Evolutionary conservation across 2,329 filamentous ascomycete genomes (phyloP).

Genomic region (Fusarium beomiforme): DNA sequence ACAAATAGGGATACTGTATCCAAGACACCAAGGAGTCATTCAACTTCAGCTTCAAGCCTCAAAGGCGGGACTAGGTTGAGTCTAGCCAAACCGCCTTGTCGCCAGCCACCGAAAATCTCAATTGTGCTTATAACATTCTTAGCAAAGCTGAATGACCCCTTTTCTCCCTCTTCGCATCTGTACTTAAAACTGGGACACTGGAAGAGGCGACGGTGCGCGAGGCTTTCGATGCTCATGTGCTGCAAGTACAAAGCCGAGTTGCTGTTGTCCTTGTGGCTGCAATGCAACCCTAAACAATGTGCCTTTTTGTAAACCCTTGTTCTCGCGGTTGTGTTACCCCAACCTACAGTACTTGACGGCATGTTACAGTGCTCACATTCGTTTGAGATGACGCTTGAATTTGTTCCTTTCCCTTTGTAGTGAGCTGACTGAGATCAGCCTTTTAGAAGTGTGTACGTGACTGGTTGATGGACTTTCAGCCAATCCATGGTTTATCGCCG

Average conservation of each 20-base stretch:
- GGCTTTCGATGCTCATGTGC: conserved; percentile 4
- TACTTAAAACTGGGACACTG: neutral
- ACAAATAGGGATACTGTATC: neutral
- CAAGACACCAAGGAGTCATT: neutral
- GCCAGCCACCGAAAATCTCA: conserved; percentile 14
- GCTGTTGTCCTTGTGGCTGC: conserved; percentile 9
- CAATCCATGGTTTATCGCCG: neutral
- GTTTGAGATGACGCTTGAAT: conserved; percentile 3
- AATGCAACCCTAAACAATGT: conserved; percentile 26
- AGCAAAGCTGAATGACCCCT: neutral
- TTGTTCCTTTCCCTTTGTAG: neutral
- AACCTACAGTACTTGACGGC: neutral
- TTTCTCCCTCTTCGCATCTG: neutral
- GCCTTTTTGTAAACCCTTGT: neutral
- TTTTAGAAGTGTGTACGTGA: conserved; percentile 6
- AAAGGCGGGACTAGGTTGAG: neutral
- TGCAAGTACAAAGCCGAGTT: neutral
- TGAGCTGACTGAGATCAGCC: conserved; percentile 4
- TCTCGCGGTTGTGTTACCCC: conserved; percentile 15
- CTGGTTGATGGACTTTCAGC: neutral
- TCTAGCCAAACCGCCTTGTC: conserved; percentile 14
- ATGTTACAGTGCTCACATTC: conserved; percentile 12
- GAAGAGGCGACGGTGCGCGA: neutral
- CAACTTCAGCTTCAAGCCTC: conserved; percentile 11
- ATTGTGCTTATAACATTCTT: neutral